A percentile compares a stretch with the other conserved stretches of the same genome.
Conservation (phyloP, 148 eudicot species). For the Diospyros lotus region DNA sequence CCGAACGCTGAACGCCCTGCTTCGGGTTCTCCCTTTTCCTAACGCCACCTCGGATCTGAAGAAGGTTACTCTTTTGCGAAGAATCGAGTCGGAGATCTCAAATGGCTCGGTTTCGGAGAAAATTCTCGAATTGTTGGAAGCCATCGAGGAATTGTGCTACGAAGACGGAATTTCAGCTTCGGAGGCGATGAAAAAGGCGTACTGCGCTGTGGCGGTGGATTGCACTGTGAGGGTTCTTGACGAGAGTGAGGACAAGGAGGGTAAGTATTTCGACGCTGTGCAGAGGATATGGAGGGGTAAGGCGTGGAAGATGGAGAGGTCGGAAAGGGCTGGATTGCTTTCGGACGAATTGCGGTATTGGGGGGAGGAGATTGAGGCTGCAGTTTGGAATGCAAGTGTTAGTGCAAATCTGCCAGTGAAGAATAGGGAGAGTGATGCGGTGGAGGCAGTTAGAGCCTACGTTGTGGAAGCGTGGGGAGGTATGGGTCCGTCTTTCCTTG, state of each 20-base stretch:
- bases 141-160: constrained; percentile 36
- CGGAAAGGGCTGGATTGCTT: constrained; percentile 25
- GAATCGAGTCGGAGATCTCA: constrained; percentile 34
- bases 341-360: constrained; percentile 42
- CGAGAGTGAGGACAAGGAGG: constrained; percentile 12
- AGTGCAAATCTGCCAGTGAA: constrained; percentile 30
- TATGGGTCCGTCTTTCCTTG: constrained; percentile 60
- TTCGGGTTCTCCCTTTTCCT: constrained; percentile 32
- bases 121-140: constrained; percentile 40
- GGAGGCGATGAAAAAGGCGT: constrained; percentile 46
- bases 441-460: constrained; percentile 36
- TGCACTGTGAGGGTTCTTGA: constrained; percentile 46
- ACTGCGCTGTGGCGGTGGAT: constrained; percentile 60
- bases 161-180: constrained; percentile 21
- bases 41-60: constrained; percentile 21
- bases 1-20: constrained; percentile 20
- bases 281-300: constrained; percentile 46
- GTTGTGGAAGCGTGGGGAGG: constrained; percentile 39
- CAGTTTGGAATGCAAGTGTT: constrained; percentile 31
- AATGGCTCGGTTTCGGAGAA: constrained; percentile 26
- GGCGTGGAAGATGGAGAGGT: constrained; percentile 27
- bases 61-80: constrained; percentile 36
- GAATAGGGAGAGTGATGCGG: constrained; percentile 37
- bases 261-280: constrained; percentile 35
- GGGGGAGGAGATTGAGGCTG: constrained; percentile 46